Evolutionary conservation across 352 stramenopile genomes (phyloP), one percentile per base, ranked within the genome.

Genomic region (Globisporangium nodosum): DNA sequence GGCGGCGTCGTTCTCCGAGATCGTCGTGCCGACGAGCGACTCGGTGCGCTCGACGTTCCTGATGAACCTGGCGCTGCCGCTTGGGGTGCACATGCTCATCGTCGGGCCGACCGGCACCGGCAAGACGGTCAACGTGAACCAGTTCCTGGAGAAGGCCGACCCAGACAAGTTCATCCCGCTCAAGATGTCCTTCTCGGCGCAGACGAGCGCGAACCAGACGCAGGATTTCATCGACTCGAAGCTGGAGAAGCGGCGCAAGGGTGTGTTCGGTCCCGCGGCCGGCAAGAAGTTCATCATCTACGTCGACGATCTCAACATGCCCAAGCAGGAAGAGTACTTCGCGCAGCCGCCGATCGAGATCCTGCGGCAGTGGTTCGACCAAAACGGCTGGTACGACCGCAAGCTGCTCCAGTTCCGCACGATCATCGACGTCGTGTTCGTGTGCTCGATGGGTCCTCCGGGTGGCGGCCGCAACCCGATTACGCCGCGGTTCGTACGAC

Each of bases 261-360:
- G 95, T 5, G 90, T 98, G 3, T 98, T 92, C 51, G 93, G 94
- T 8, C 93, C 94, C 0, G 78, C 89, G 0, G 85, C 88, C 3
- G 93, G 94, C 7, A 98, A 97, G 69, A 84, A 84, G 46, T 96
- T 92, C 42, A 88, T 98, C 54, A 81, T 98, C 33, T 96, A 97
- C 61, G 81, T 98, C 15, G 94, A 98, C 66, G 94, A 98, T 60
- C 65, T 98, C 8, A 98, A 98, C 67, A 98, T 98, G 94, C 94
- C 94, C 0, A 96, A 97, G 61, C 84, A 90, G 39, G 93, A 98
- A 58, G 85, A 95, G 54, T 97, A 95, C 57, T 96, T 96, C 50
- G 94, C 94, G 1, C 94, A 98, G 71, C 94, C 94, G 9, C 90
- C 94, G 7, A 96, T 98, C 50, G 94, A 98, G 65, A 92, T 98